A percentile compares a stretch with the other conserved stretches of the same genome.
Conservation (phyloP, 495 filamentous ascomycete species). For the Pseudotulostoma volvatum region DNA sequence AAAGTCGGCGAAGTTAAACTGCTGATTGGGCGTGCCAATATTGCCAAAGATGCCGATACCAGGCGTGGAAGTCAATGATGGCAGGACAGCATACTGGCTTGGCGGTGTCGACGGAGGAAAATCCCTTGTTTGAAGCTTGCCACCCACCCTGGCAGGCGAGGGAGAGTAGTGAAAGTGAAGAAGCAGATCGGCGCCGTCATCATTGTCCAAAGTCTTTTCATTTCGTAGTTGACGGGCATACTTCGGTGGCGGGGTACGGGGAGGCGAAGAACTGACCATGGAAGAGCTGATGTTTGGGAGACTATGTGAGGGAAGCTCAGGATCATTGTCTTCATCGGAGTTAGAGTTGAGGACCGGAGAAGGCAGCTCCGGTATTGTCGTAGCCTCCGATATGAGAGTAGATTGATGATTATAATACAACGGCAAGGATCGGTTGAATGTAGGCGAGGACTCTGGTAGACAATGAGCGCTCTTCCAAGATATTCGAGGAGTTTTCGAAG, state of each 20-base stretch:
- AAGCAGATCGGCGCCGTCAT: conserved; percentile 81
- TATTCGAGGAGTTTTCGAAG: conserved; percentile 35
- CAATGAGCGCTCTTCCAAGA: conserved; percentile 62
- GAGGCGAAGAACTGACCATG: conserved; percentile 55
- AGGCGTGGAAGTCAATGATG: conserved; percentile 54
- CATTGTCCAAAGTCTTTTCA: conserved; percentile 35
- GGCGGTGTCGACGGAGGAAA: conserved; percentile 81
- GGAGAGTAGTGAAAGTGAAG: conserved; percentile 88
- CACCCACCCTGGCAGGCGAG: conserved; percentile 48
- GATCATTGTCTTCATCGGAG: conserved; percentile 67
- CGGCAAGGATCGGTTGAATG: conserved; percentile 21
- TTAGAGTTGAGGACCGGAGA: conserved; percentile 43
- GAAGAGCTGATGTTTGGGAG: conserved; percentile 39
- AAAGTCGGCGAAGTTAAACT: conserved; percentile 93
- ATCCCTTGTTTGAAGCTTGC: conserved; percentile 21
- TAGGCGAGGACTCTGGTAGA: conserved; percentile 69
- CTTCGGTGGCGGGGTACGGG: conserved; percentile 62
- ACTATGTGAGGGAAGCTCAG: conserved; percentile 55
- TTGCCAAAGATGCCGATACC: conserved; percentile 42
- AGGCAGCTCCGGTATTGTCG: conserved; percentile 44
- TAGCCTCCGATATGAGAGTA: conserved; percentile 56
- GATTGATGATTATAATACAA: conserved; percentile 40
- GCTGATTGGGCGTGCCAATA: conserved; percentile 42
- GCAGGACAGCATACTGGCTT: conserved; percentile 52
- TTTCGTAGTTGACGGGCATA: conserved; percentile 32